Evolutionary conservation across 805 yeast genomes (phyloP).

Genomic region (Wickerhamiella sergipiensis): DNA sequence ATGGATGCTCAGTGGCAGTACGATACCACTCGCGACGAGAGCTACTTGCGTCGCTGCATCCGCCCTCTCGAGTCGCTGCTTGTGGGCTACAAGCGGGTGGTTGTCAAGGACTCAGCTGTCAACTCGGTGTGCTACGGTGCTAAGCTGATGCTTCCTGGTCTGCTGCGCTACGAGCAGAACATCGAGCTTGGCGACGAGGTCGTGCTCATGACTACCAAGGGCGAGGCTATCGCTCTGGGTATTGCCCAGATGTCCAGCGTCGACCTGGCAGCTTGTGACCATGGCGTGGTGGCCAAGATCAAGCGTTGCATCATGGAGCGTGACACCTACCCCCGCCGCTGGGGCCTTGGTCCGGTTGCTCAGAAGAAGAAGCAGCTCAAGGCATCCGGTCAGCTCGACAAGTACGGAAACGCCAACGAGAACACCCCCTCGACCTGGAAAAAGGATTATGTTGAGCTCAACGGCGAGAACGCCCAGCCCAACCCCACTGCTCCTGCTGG

Average conservation of each 20-base stretch:
- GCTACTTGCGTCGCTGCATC: conserved; percentile 83
- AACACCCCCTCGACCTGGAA: conserved; percentile 92
- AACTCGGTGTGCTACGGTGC: conserved; percentile 99
- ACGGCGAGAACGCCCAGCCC: conserved; percentile 36
- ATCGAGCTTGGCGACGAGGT: conserved; percentile 96
- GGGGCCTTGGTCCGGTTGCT: conserved; percentile 99
- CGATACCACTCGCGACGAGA: conserved; percentile 94
- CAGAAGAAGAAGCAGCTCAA: conserved; percentile 96
- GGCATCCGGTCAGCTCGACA: conserved; percentile 93
- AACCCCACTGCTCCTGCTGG: conserved; percentile 22
- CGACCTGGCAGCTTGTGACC: conserved; percentile 92
- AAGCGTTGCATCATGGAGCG: conserved; percentile 99
- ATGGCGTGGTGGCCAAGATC: conserved; percentile 96
- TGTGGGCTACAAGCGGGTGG: conserved; percentile 92
- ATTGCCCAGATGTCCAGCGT: conserved; percentile 98
- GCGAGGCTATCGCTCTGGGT: conserved; percentile 98
- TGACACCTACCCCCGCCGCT: conserved; percentile 97
- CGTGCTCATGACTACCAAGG: conserved; percentile 95
- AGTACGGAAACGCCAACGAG: conserved; percentile 86
- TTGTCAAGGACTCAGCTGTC: conserved; percentile 89
- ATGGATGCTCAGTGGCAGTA: conserved; percentile 97
- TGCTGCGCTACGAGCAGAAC: conserved; percentile 93
- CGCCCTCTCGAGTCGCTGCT: conserved; percentile 90
- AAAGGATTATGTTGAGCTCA: conserved; percentile 58
- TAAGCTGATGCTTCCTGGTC: conserved; percentile 96